Conservation (phyloP, 768 basidiomycete species). For the Baorangia bicolor region DNA sequence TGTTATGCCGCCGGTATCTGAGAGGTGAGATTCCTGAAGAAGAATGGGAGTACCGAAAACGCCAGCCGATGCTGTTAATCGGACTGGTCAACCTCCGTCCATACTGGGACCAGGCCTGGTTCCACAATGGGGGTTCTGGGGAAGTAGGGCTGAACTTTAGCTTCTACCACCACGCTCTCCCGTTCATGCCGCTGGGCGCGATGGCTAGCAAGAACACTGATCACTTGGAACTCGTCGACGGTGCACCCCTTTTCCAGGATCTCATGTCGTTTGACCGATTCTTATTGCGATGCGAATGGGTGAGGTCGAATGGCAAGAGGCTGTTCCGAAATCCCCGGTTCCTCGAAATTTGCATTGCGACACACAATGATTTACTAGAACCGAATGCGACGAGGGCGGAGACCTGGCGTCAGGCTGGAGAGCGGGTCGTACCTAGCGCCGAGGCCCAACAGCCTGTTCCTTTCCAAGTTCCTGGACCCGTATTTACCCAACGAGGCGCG, state of each 20-base stretch:
- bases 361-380: not conserved
- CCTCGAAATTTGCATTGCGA: not conserved
- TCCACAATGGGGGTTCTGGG: constrained; percentile 38
- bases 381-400: not conserved
- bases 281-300: not conserved
- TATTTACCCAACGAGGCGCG: constrained; percentile 21
- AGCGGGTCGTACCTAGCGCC: not conserved
- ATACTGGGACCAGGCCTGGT: constrained; percentile 36
- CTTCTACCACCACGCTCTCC: constrained; percentile 33
- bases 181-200: not conserved
- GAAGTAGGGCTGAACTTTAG: constrained; percentile 36
- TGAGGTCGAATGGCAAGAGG: not conserved
- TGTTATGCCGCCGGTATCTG: constrained; percentile 45
- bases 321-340: not conserved
- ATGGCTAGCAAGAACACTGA: not conserved
- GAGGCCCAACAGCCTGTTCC: not conserved
- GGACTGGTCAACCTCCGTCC: constrained; percentile 51
- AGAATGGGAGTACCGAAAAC: constrained; percentile 53
- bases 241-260: constrained; percentile 39
- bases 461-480: constrained; percentile 9
- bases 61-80: constrained; percentile 48
- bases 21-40: constrained; percentile 45
- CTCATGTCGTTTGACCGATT: constrained; percentile 31
- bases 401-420: not conserved
- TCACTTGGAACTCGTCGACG: not conserved